Conservation (phyloP, 768 basidiomycete genomes). For the Rhodotorula paludigena region DNA sequence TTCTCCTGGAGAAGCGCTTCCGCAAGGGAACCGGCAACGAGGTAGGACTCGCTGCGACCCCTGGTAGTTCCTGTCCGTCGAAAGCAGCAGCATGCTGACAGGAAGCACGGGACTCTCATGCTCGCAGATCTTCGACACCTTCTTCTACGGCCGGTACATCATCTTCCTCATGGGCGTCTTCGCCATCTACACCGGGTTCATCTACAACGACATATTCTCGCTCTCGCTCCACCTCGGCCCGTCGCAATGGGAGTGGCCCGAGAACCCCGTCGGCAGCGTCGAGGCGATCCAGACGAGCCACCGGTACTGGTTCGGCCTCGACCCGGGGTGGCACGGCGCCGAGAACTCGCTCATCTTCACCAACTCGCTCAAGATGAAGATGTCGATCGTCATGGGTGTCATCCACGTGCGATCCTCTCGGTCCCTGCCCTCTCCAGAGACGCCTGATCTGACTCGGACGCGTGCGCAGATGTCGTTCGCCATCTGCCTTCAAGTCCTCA, state of each 20-base stretch:
- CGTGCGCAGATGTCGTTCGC: constrained; percentile 88
- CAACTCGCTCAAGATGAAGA: constrained; percentile 99
- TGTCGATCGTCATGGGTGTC: constrained; percentile 93
- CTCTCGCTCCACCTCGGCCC: constrained; percentile 75
- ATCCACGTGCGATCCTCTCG: constrained; percentile 65
- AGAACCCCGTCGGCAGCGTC: constrained; percentile 52
- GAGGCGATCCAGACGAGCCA: constrained; percentile 56
- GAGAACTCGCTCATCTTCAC: constrained; percentile 88
- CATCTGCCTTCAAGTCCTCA: constrained; percentile 88
- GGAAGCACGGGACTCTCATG: too few relatives aligned
- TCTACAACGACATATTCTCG: constrained; percentile 99
- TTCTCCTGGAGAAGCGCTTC: constrained; percentile 73
- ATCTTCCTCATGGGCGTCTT: constrained; percentile 89
- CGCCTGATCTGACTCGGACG: too few relatives aligned
- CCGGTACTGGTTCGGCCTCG: constrained; percentile 88
- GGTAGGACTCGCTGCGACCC: constrained; percentile 2
- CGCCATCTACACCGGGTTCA: constrained; percentile 73
- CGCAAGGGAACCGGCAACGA: constrained; percentile 53
- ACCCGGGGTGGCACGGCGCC: constrained; percentile 90
- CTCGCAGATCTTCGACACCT: constrained; percentile 68
- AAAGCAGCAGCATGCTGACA: too few relatives aligned
- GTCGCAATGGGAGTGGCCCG: constrained; percentile 81
- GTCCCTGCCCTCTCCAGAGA: background rate
- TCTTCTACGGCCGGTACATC: constrained; percentile 97
- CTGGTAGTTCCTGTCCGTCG: too few relatives aligned